A percentile compares a stretch with the other conserved stretches of the same genome.
phyloP scores from a whole-genome alignment of 1,284 basidiomycete genomes.

The Somion occarium region DNA sequence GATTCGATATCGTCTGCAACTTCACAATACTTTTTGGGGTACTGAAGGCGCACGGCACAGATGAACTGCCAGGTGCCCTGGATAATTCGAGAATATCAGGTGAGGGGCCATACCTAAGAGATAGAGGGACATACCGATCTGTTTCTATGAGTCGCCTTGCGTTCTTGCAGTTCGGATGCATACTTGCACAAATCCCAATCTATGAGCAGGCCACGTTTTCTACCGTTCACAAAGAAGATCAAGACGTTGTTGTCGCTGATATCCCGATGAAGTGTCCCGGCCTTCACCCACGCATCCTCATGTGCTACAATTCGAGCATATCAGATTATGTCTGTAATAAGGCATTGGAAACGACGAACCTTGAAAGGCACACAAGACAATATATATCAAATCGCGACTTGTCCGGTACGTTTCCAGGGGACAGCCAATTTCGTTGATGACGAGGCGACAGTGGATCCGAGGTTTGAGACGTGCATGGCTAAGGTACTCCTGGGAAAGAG shows the following conservation, averaged over 20 bases:
- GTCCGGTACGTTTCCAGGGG: not conserved
- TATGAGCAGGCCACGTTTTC: not conserved
- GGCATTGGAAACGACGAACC: not conserved
- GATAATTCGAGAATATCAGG: too few species aligned
- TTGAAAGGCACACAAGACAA: not conserved
- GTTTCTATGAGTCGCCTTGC: not conserved
- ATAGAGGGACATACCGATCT: not conserved
- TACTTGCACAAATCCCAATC: slow-evolving; percentile 5
- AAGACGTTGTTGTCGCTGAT: slow-evolving; percentile 4
- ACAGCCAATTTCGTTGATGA: slow-evolving; percentile 1
- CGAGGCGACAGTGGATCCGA: slow-evolving; percentile 3
- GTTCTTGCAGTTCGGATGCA: not conserved
- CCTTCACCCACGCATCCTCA: not conserved
- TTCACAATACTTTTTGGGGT: slow-evolving; percentile 1
- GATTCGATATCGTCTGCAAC: slow-evolving; percentile 5
- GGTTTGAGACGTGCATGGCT: not conserved
- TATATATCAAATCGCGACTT: not conserved
- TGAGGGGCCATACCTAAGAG: not conserved
- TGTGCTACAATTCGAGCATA: not conserved
- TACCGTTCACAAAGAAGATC: not conserved
- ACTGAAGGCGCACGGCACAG: not conserved
- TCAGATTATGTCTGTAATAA: not conserved
- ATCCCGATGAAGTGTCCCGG: not conserved
- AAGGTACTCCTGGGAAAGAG: not conserved
- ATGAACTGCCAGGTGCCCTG: slow-evolving; percentile 7